These are phyloP conservation scores for Vigna reflexopilosa DNA, from an alignment of 306 rosid species.

Conservation along the genomic window DNA sequence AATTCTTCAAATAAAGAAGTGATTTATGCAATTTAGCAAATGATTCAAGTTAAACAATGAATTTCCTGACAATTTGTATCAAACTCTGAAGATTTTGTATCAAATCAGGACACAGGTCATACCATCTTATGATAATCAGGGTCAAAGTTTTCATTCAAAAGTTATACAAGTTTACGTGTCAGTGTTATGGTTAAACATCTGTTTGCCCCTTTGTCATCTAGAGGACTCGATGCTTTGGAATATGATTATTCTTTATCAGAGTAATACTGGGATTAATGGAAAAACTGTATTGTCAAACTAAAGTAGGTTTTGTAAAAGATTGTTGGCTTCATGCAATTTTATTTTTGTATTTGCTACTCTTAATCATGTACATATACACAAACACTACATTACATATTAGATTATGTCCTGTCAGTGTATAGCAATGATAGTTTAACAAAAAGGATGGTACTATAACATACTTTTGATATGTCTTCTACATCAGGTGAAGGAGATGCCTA, in stretches of 20 bases:
- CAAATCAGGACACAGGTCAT: neutral
- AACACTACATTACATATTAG: neutral
- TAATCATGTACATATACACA: neutral
- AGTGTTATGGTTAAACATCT: conserved; percentile 6
- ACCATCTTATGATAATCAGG: neutral
- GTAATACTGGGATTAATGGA: conserved; percentile 36
- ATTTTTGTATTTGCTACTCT: conserved; percentile 1
- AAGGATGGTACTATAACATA: conserved; percentile 32
- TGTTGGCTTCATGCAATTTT: conserved; percentile 7
- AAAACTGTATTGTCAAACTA: conserved; percentile 30
- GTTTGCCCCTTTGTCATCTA: neutral
- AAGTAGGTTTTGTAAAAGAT: conserved; percentile 17
- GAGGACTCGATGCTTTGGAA: conserved; percentile 15
- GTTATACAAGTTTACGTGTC: neutral
- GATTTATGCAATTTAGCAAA: neutral
- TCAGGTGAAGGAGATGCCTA: conserved; percentile 99
- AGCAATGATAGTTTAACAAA: neutral
- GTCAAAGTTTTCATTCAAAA: conserved; percentile 20
- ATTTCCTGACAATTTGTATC: neutral
- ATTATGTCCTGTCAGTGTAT: conserved; percentile 19
- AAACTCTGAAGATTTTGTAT: neutral
- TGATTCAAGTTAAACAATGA: neutral
- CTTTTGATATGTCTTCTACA: conserved; percentile 44
- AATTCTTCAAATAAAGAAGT: neutral
- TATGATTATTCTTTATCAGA: conserved; percentile 28